Conservation (phyloP, 164 flowering plant species). For the Platanus orientalis region DNA sequence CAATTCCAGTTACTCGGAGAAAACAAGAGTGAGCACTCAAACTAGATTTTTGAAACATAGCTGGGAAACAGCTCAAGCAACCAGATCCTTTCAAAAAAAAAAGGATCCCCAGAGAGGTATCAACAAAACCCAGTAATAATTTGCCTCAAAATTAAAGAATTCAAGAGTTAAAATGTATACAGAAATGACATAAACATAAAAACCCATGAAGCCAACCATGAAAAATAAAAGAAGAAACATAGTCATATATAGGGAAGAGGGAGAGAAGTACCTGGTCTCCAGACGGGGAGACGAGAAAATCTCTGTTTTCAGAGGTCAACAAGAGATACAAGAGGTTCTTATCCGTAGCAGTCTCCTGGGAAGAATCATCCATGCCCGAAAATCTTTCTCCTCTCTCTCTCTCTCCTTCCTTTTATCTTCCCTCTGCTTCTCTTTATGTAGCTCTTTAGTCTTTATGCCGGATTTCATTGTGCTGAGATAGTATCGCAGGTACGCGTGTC, state of each 20-base stretch:
- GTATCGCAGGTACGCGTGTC: slow-evolving; percentile 6
- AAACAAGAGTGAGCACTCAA: not conserved
- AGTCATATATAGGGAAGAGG: not conserved
- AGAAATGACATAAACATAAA: not conserved
- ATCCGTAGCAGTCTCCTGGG: not conserved
- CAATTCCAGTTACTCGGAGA: not conserved
- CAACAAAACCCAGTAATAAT: not conserved
- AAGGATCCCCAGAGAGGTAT: not conserved
- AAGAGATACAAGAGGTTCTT: not conserved
- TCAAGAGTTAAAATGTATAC: slow-evolving; percentile 1
- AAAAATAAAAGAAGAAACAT: not conserved
- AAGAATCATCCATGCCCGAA: slow-evolving; percentile 13
- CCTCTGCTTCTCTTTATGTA: not conserved
- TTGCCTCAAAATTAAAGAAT: not conserved
- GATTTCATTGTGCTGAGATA: not conserved
- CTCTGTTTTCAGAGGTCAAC: slow-evolving; percentile 17
- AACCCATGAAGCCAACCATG: slow-evolving; percentile 1
- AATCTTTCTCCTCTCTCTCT: not conserved
- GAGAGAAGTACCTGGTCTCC: slow-evolving; percentile 22
- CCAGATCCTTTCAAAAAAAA: not conserved
- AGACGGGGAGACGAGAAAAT: slow-evolving; percentile 24
- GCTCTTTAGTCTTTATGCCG: slow-evolving; percentile 1
- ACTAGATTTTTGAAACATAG: not conserved
- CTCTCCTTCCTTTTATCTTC: not conserved
- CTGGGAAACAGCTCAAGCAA: not conserved